Evolutionary conservation across 192 early-diverging fungal species (phyloP).

Genomic region (Gonapodya sp.): DNA sequence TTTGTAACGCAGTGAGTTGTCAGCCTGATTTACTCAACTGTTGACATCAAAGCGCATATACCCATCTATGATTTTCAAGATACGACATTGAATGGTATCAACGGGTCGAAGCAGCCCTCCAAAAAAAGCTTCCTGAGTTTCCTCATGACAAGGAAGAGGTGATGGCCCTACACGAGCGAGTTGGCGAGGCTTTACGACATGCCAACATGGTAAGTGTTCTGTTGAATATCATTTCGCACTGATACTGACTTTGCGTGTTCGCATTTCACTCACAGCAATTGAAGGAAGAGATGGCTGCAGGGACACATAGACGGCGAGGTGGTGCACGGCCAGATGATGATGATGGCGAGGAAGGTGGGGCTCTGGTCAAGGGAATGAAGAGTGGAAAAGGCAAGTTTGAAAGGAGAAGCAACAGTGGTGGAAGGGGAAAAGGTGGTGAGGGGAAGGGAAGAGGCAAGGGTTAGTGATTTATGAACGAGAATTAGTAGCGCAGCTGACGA

Average conservation of each 20-base stretch:
- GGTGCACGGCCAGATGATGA: background rate
- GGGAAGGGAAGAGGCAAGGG: background rate
- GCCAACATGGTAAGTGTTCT: conserved; percentile 48
- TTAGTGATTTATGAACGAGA: too few relatives aligned
- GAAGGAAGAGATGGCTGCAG: background rate
- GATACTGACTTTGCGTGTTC: background rate
- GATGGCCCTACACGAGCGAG: conserved; percentile 86
- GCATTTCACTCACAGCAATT: background rate
- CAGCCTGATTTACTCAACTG: background rate
- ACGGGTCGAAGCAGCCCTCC: conserved; percentile 83
- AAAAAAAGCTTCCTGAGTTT: conserved; percentile 77
- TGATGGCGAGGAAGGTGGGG: background rate
- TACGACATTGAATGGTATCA: conserved; percentile 94
- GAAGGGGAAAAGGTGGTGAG: background rate
- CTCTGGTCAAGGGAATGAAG: background rate
- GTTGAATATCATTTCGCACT: background rate
- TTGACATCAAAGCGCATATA: background rate
- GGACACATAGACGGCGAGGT: background rate
- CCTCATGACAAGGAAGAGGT: conserved; percentile 68
- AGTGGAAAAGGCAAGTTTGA: background rate
- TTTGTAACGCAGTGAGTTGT: conserved; percentile 14
- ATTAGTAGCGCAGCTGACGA: too few relatives aligned
- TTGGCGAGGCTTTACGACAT: conserved; percentile 77
- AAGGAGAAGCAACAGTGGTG: background rate
- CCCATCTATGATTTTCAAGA: conserved; percentile 25